These are phyloP conservation scores for Blumeria graminis DNA, from an alignment of 2,329 filamentous ascomycete species.

Conservation along the genomic window DNA sequence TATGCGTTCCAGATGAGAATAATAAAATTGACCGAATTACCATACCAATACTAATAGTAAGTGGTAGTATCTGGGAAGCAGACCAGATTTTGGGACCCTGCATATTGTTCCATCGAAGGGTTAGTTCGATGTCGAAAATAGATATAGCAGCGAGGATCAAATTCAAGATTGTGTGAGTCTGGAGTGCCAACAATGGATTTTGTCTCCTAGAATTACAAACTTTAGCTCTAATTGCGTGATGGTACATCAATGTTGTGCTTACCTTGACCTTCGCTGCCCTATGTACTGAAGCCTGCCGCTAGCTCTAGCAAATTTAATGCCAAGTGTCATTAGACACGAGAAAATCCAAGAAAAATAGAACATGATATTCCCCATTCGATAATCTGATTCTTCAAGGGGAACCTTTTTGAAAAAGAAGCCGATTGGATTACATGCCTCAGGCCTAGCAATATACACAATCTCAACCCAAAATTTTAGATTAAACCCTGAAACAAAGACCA, in stretches of 20 bases:
- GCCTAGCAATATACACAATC: background rate
- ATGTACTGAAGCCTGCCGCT: background rate
- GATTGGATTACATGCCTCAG: slow-evolving; percentile 3
- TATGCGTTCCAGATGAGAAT: background rate
- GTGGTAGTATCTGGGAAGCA: slow-evolving; percentile 11
- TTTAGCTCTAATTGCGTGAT: background rate
- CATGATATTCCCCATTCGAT: slow-evolving; percentile 4
- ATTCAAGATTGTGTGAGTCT: slow-evolving; percentile 3
- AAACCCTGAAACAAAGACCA: slow-evolving; percentile 5
- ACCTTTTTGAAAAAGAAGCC: slow-evolving; percentile 6
- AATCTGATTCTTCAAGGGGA: slow-evolving; percentile 2
- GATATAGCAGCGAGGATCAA: slow-evolving; percentile 3
- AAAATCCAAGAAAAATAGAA: slow-evolving; percentile 4
- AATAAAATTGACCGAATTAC: background rate
- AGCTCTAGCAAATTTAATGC: background rate
- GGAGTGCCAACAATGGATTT: background rate
- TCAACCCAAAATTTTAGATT: slow-evolving; percentile 7
- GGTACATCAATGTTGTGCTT: background rate
- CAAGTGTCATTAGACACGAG: slow-evolving; percentile 2
- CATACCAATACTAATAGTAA: slow-evolving; percentile 9
- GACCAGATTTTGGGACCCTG: slow-evolving; percentile 7
- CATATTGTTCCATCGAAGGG: slow-evolving; percentile 10
- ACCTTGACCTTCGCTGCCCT: background rate
- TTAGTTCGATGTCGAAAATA: slow-evolving; percentile 7
- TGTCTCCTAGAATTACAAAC: background rate